phyloP scores from a whole-genome alignment of 2,329 filamentous ascomycete species.

The Trichoderma sp. region DNA sequence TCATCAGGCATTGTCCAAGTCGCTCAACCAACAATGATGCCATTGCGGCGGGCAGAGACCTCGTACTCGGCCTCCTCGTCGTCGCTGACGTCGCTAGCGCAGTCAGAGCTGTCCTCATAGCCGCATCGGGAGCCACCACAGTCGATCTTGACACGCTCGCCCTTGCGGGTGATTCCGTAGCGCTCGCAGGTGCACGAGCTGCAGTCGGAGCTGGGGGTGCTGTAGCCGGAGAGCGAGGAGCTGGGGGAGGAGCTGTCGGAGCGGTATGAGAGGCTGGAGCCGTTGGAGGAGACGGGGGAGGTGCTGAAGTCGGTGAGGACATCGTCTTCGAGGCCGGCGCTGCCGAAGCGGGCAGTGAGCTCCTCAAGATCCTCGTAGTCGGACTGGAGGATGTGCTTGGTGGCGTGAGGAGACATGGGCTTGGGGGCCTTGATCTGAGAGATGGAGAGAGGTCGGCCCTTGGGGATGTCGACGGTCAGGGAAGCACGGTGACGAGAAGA shows the following conservation, averaged over 20 bases:
- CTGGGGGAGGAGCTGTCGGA: constrained; percentile 74
- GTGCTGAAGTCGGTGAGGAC: constrained; percentile 55
- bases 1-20: background rate
- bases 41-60: constrained; percentile 61
- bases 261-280: constrained; percentile 70
- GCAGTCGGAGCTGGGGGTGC: constrained; percentile 74
- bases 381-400: constrained; percentile 80
- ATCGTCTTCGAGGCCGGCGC: constrained; percentile 59
- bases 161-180: constrained; percentile 92
- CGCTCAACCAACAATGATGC: constrained; percentile 57
- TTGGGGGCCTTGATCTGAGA: constrained; percentile 90
- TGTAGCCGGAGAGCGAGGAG: constrained; percentile 75
- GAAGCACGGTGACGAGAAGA: constrained; percentile 49
- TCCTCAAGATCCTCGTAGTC: constrained; percentile 80
- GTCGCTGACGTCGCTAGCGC: constrained; percentile 58
- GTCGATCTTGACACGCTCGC: constrained; percentile 93
- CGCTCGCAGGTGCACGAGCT: constrained; percentile 89
- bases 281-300: constrained; percentile 65
- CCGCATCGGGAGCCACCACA: constrained; percentile 88
- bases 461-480: constrained; percentile 70
- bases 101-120: constrained; percentile 71
- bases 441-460: constrained; percentile 83
- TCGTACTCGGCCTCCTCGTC: constrained; percentile 54
- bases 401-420: constrained; percentile 84
- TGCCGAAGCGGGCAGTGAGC: constrained; percentile 73